Conservation (phyloP, 1,284 basidiomycete species). For the Heimioporus punctisporus region DNA sequence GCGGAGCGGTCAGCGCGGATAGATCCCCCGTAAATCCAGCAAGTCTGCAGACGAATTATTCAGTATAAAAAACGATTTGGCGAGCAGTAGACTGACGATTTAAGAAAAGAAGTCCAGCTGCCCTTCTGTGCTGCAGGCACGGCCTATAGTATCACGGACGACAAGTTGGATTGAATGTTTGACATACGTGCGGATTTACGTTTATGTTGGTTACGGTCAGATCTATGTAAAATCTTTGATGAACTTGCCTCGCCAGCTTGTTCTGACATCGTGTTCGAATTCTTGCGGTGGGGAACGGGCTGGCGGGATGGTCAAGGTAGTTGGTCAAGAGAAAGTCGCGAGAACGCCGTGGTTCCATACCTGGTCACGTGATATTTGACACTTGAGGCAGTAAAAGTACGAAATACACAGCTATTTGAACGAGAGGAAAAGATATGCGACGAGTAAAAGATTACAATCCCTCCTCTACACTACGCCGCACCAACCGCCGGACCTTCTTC, state of each 20-base stretch:
- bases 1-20: slow-evolving; percentile 94
- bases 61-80: slow-evolving; percentile 3
- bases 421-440: slow-evolving; percentile 19
- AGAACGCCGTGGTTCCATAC: neutral
- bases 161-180: slow-evolving; percentile 23
- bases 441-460: slow-evolving; percentile 54
- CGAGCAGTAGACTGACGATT: slow-evolving; percentile 58
- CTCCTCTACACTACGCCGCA: slow-evolving; percentile 85
- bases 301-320: slow-evolving; percentile 14
- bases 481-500: slow-evolving; percentile 93
- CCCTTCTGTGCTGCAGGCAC: slow-evolving; percentile 74
- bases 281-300: slow-evolving; percentile 6
- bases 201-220: slow-evolving; percentile 34
- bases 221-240: slow-evolving; percentile 28
- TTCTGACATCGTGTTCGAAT: slow-evolving; percentile 35
- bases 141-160: slow-evolving; percentile 46
- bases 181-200: slow-evolving; percentile 34
- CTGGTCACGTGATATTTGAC: slow-evolving; percentile 28
- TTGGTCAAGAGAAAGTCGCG: slow-evolving; percentile 1
- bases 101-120: slow-evolving; percentile 81
- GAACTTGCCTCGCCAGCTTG: slow-evolving; percentile 44
- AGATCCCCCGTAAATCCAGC: slow-evolving; percentile 91
- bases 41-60: slow-evolving; percentile 47
- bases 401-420: slow-evolving; percentile 14
- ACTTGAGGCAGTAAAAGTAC: neutral